Percentiles rank a stretch among this genome's conserved stretches.
phyloP scores from a whole-genome alignment of 805 yeast genomes.

The Pichia californica region DNA sequence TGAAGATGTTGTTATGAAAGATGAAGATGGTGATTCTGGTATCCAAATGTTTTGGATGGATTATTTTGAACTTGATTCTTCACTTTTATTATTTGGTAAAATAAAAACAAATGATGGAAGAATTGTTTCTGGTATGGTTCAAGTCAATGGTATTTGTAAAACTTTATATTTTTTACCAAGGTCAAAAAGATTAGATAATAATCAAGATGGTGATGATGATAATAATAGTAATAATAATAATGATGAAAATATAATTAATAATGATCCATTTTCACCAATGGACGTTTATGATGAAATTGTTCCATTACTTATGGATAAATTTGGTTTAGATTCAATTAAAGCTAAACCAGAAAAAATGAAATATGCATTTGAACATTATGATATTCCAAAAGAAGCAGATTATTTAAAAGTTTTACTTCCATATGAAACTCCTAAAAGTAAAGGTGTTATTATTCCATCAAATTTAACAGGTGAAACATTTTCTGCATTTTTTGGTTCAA shows the following conservation, averaged over 20 bases:
- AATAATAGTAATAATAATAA: conserved; percentile 17
- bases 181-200: conserved; percentile 28
- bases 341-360: conserved; percentile 69
- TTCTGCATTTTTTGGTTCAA: conserved; percentile 72
- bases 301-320: conserved; percentile 56
- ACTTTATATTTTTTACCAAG: conserved; percentile 78
- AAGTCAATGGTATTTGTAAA: conserved; percentile 60
- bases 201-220: conserved; percentile 35
- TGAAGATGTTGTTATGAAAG: conserved; percentile 28
- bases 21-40: conserved; percentile 27
- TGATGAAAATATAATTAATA: neutral
- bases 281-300: conserved; percentile 77
- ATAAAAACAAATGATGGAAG: conserved; percentile 51
- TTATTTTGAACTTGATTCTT: conserved; percentile 67
- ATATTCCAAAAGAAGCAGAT: conserved; percentile 70
- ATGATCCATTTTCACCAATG: conserved; percentile 38
- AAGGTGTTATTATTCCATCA: conserved; percentile 45
- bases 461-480: conserved; percentile 73
- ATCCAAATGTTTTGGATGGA: conserved; percentile 88
- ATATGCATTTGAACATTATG: conserved; percentile 84
- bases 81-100: conserved; percentile 76
- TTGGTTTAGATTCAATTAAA: conserved; percentile 54
- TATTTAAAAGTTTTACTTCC: conserved; percentile 78
- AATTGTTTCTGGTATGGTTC: conserved; percentile 68
- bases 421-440: conserved; percentile 53